These are phyloP conservation scores for Moesziomyces aphidis DNA, from an alignment of 1,284 basidiomycete genomes.

Conservation along the genomic window DNA sequence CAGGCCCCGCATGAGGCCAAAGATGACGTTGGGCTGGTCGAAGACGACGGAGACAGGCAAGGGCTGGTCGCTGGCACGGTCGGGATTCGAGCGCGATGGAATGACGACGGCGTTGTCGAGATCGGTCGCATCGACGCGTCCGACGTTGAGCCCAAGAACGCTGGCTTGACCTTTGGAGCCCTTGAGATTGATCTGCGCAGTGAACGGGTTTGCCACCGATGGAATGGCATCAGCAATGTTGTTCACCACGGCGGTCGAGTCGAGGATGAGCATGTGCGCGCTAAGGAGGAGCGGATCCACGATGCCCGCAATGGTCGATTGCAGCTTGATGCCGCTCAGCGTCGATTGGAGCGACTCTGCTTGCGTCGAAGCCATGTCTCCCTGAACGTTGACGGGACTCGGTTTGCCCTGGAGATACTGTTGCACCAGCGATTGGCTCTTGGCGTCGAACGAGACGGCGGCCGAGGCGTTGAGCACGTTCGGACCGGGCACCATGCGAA, in stretches of 20 bases:
- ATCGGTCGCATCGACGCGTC: conserved; percentile 74
- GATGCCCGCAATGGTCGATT: conserved; percentile 75
- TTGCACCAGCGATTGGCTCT: conserved; percentile 10
- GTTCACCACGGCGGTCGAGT: conserved; percentile 76
- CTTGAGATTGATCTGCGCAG: conserved; percentile 74
- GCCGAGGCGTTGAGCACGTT: conserved; percentile 50
- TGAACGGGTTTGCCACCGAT: conserved; percentile 77
- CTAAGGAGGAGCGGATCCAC: conserved; percentile 73
- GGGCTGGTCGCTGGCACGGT: conserved; percentile 74
- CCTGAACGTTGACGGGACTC: conserved; percentile 7
- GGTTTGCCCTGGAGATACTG: conserved; percentile 4
- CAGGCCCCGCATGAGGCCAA: conserved; percentile 77
- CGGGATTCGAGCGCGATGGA: conserved; percentile 51
- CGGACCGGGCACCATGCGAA: conserved; percentile 45
- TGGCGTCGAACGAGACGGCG: conserved; percentile 27
- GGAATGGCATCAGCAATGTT: conserved; percentile 78
- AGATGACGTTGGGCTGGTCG: conserved; percentile 77
- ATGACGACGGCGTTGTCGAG: conserved; percentile 70
- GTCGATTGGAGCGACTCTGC: conserved; percentile 7
- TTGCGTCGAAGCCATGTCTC: not conserved
- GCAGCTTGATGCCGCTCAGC: conserved; percentile 70
- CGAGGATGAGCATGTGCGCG: conserved; percentile 74
- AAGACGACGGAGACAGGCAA: conserved; percentile 75
- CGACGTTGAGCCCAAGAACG: conserved; percentile 75
- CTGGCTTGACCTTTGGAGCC: conserved; percentile 75